Evolutionary conservation across 2,329 filamentous ascomycete species (phyloP).

Genomic region (Knufia fluminis): DNA sequence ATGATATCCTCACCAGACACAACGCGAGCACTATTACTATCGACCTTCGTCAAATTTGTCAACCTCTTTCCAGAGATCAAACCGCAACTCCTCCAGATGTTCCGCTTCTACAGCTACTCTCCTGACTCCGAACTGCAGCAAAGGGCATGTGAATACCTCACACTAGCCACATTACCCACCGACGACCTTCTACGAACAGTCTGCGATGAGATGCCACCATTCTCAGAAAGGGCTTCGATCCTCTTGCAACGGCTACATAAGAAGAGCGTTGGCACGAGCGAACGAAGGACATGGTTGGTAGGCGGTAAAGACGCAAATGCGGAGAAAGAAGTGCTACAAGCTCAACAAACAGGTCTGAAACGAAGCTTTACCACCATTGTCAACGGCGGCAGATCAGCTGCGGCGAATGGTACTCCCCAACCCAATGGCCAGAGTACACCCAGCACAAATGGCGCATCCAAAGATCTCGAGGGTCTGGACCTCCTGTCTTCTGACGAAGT

Average conservation of each 20-base stretch:
- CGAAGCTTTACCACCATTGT: constrained; percentile 63
- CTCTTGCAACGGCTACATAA: constrained; percentile 86
- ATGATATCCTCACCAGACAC: constrained; percentile 79
- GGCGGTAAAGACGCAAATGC: constrained; percentile 89
- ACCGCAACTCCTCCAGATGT: constrained; percentile 81
- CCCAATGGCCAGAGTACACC: constrained; percentile 30
- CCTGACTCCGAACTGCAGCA: constrained; percentile 94
- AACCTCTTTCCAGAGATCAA: constrained; percentile 99
- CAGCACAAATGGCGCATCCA: constrained; percentile 32
- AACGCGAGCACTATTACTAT: constrained; percentile 87
- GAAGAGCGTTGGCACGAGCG: constrained; percentile 84
- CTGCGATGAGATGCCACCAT: constrained; percentile 97
- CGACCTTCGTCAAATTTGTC: constrained; percentile 94
- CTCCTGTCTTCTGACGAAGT: constrained; percentile 48
- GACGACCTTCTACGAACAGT: constrained; percentile 89
- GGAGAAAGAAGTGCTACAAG: constrained; percentile 68
- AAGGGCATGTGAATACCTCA: constrained; percentile 87
- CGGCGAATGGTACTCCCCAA: constrained; percentile 29
- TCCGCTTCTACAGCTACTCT: constrained; percentile 86
- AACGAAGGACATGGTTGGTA: constrained; percentile 96
- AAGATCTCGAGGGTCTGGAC: constrained; percentile 75
- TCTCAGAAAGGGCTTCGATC: constrained; percentile 87
- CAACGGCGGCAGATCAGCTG: constrained; percentile 30
- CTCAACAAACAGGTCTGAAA: constrained; percentile 72
- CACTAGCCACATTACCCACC: constrained; percentile 72